These are phyloP conservation scores for Sugiyamaella japonica DNA, from an alignment of 1,139 yeast genomes.

Conservation along the genomic window DNA sequence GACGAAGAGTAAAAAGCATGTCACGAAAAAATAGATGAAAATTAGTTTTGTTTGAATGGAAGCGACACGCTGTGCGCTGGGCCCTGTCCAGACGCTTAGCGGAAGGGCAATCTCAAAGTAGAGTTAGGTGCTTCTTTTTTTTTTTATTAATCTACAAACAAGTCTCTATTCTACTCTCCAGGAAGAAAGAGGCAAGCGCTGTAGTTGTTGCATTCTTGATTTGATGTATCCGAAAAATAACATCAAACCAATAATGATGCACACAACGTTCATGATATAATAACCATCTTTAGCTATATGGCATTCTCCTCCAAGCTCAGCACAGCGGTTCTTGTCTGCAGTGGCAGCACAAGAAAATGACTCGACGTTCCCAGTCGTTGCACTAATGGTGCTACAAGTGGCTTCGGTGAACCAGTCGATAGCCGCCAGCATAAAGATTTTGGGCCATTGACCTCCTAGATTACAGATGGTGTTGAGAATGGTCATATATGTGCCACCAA, in stretches of 20 bases:
- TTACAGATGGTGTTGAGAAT: constrained; percentile 88
- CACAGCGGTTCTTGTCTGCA: constrained; percentile 52
- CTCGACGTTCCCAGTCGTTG: constrained; percentile 30
- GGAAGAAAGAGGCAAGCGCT: constrained; percentile 60
- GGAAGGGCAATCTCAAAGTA: no score
- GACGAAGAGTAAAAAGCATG: constrained; percentile 38
- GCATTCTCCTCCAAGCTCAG: constrained; percentile 56
- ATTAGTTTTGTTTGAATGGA: neutral
- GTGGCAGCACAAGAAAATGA: constrained; percentile 47
- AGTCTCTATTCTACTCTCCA: constrained; percentile 56
- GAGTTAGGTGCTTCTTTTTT: no score
- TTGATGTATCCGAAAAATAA: constrained; percentile 68
- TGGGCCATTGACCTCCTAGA: constrained; percentile 98
- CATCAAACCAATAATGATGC: constrained; percentile 65
- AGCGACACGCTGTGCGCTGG: neutral
- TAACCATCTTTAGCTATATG: constrained; percentile 71
- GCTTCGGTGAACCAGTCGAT: constrained; percentile 77
- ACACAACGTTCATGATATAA: constrained; percentile 69
- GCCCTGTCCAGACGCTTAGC: neutral
- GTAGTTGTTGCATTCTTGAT: constrained; percentile 57
- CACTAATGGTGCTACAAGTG: constrained; percentile 47
- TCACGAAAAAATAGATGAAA: constrained; percentile 4
- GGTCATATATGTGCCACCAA: constrained; percentile 99
- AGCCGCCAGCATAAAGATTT: constrained; percentile 68
- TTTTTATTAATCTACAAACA: neutral